phyloP scores from a whole-genome alignment of 2,329 filamentous ascomycete genomes.

The Bimuria novae-zelandiae region DNA sequence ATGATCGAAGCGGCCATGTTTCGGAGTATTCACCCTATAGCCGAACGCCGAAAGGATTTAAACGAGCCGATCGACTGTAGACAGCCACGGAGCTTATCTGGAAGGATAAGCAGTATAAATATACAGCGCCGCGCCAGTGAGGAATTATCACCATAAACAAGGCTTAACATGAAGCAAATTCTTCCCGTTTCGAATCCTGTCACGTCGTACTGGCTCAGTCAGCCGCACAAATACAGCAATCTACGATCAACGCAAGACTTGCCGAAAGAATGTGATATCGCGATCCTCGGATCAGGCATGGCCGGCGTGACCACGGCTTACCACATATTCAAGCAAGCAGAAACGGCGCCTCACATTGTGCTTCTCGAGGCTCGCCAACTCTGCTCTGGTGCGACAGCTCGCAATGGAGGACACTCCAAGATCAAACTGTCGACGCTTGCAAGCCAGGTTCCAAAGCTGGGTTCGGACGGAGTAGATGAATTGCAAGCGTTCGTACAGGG shows the following conservation, averaged over 20 bases:
- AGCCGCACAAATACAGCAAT: slow-evolving; percentile 33
- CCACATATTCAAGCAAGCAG: slow-evolving; percentile 26
- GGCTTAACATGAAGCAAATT: slow-evolving; percentile 20
- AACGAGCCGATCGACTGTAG: too few relatives aligned
- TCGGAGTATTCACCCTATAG: too few relatives aligned
- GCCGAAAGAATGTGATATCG: slow-evolving; percentile 32
- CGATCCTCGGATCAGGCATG: slow-evolving; percentile 43
- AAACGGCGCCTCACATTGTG: slow-evolving; percentile 17
- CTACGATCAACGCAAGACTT: slow-evolving; percentile 35
- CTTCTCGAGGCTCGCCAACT: slow-evolving; percentile 30
- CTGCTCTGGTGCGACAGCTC: slow-evolving; percentile 30
- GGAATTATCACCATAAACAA: too few relatives aligned
- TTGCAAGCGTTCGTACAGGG: slow-evolving; percentile 21
- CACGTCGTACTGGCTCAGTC: slow-evolving; percentile 44
- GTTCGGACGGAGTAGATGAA: slow-evolving; percentile 11
- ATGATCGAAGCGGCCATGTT: too few relatives aligned
- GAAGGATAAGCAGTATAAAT: too few relatives aligned
- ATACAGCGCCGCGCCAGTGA: too few relatives aligned
- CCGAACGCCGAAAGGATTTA: too few relatives aligned
- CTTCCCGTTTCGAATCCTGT: slow-evolving; percentile 40
- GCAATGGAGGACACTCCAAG: slow-evolving; percentile 51
- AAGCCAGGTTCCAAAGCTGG: slow-evolving; percentile 9
- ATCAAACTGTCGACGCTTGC: slow-evolving; percentile 50
- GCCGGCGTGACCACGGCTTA: slow-evolving; percentile 39
- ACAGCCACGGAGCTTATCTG: too few relatives aligned